phyloP scores from a whole-genome alignment of 2,329 filamentous ascomycete species.

The Lecanoromycetidae sp. region DNA sequence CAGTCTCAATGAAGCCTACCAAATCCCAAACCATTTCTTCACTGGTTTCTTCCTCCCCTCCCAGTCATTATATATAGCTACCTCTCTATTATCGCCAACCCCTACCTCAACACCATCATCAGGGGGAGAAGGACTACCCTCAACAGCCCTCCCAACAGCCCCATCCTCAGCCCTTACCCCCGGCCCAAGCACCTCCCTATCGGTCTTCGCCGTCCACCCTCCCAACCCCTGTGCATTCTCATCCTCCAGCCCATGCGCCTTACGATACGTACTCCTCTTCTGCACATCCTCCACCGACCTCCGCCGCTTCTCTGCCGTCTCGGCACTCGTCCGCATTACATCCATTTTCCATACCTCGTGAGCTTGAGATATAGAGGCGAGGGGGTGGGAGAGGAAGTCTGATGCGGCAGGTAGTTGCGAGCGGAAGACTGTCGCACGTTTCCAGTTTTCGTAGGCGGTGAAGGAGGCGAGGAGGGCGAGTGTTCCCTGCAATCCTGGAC shows the following conservation, averaged over 20 bases:
- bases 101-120: not conserved
- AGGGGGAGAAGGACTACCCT: constrained; percentile 13
- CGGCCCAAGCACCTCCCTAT: constrained; percentile 22
- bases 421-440: constrained; percentile 62
- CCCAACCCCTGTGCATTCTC: constrained; percentile 40
- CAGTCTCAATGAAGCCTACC: too few species aligned
- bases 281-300: constrained; percentile 70
- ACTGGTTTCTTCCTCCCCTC: constrained; percentile 39
- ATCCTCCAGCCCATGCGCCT: constrained; percentile 69
- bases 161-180: constrained; percentile 35
- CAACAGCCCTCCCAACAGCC: constrained; percentile 42
- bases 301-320: constrained; percentile 59
- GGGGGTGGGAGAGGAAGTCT: constrained; percentile 57
- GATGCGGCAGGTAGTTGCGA: constrained; percentile 63
- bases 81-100: constrained; percentile 21
- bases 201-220: constrained; percentile 34
- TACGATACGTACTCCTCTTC: constrained; percentile 74
- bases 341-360: constrained; percentile 66
- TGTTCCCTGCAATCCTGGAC: constrained; percentile 41
- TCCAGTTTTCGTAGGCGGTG: constrained; percentile 69
- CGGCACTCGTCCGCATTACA: constrained; percentile 55
- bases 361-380: constrained; percentile 52
- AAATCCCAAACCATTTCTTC: constrained; percentile 80
- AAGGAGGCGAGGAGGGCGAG: constrained; percentile 56
- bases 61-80: constrained; percentile 29